Evolutionary conservation across 2,329 filamentous ascomycete genomes (phyloP).

Genomic region (Cryphonectria japonica): DNA sequence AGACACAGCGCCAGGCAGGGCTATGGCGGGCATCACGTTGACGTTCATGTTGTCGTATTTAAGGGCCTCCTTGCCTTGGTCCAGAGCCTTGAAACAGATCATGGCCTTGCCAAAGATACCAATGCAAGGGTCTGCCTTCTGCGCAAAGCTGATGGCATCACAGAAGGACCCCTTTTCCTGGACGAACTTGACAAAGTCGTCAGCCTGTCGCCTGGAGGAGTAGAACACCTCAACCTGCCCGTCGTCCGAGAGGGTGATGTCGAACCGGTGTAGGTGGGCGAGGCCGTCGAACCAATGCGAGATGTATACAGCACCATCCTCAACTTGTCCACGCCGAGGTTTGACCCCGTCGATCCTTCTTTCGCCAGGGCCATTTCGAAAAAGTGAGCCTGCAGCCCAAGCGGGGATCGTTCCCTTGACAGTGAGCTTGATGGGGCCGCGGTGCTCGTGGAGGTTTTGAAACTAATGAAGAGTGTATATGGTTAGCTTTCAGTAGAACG

Average conservation of each 20-base stretch:
- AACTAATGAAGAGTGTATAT: conserved; percentile 58
- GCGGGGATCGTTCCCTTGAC: conserved; percentile 70
- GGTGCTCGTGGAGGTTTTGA: conserved; percentile 67
- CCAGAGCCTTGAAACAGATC: conserved; percentile 54
- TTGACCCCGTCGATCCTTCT: conserved; percentile 60
- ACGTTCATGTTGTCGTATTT: conserved; percentile 65
- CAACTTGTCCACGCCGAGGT: conserved; percentile 43
- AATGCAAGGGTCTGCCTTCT: conserved; percentile 74
- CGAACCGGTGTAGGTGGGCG: conserved; percentile 71
- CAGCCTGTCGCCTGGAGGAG: conserved; percentile 70
- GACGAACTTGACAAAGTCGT: conserved; percentile 64
- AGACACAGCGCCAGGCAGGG: conserved; percentile 7
- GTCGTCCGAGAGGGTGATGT: conserved; percentile 52
- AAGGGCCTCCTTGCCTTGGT: conserved; percentile 35
- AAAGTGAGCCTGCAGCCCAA: conserved; percentile 73
- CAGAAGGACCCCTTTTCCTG: conserved; percentile 59
- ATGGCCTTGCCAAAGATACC: conserved; percentile 74
- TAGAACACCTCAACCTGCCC: conserved; percentile 59
- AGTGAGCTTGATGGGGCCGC: conserved; percentile 63
- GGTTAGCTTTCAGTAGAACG: background rate
- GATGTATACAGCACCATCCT: conserved; percentile 52
- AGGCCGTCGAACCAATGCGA: conserved; percentile 85
- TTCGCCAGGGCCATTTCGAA: conserved; percentile 73
- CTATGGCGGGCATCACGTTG: conserved; percentile 52
- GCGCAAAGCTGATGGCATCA: conserved; percentile 66